Conservation (phyloP, 805 yeast genomes). For the Phaffomyces antillensis region DNA sequence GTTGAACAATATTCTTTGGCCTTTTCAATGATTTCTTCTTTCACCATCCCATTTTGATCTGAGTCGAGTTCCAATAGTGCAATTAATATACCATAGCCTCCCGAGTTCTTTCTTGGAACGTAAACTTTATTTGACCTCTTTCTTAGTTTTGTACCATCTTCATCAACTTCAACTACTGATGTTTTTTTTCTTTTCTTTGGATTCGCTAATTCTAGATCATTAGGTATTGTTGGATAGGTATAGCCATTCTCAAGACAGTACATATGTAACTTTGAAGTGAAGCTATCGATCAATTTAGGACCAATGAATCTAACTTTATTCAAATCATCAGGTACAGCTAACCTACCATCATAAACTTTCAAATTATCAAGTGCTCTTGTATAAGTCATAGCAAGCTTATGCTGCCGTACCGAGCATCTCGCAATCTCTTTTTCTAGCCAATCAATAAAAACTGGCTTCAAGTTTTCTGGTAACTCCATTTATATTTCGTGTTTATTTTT, state of each 20-base stretch:
- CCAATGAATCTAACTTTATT: conserved; percentile 63
- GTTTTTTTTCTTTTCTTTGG: conserved; percentile 7
- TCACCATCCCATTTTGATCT: conserved; percentile 50
- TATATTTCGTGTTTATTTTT: background rate
- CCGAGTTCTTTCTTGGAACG: conserved; percentile 70
- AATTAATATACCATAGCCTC: conserved; percentile 76
- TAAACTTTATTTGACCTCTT: conserved; percentile 34
- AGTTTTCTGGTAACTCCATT: conserved; percentile 34
- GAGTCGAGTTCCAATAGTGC: conserved; percentile 46
- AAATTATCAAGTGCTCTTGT: conserved; percentile 50
- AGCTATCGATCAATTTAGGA: conserved; percentile 47
- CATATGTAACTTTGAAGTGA: conserved; percentile 38
- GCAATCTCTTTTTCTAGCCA: conserved; percentile 54
- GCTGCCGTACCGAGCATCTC: conserved; percentile 39
- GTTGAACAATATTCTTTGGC: conserved; percentile 53
- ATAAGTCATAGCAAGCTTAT: conserved; percentile 47
- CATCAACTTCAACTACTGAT: background rate
- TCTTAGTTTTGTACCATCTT: conserved; percentile 7
- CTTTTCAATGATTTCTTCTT: conserved; percentile 44
- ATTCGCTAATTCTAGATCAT: background rate
- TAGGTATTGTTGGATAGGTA: conserved; percentile 32
- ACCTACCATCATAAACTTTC: conserved; percentile 33
- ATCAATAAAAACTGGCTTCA: conserved; percentile 43
- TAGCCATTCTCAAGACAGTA: conserved; percentile 54
- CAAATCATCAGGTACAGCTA: conserved; percentile 53